phyloP scores from a whole-genome alignment of 116 monocot species.

The Papilionanthe hybrid region DNA sequence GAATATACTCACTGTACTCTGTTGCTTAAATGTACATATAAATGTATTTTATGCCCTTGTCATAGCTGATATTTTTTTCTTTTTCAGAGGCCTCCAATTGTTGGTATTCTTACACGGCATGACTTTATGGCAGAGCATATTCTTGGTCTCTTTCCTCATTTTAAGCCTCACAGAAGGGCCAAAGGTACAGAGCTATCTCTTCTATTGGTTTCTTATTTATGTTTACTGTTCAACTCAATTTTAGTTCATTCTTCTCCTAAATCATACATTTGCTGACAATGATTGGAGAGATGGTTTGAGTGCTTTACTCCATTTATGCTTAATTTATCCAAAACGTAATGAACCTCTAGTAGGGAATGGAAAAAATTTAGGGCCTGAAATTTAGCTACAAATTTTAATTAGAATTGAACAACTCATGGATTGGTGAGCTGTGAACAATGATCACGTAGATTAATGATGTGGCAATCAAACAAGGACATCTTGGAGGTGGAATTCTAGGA shows the following conservation, averaged over 20 bases:
- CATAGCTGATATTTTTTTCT: neutral
- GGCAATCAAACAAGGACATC: no score
- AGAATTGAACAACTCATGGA: no score
- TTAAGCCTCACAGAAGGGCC: slow-evolving; percentile 2
- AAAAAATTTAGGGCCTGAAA: no score
- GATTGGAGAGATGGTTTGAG: neutral
- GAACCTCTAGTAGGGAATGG: no score
- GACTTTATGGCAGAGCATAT: slow-evolving; percentile 42
- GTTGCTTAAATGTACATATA: neutral
- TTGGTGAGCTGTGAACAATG: no score
- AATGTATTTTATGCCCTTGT: neutral
- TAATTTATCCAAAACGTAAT: no score
- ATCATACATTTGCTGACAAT: neutral
- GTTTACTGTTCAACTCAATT: neutral
- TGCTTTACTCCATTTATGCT: no score
- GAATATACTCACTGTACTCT: neutral
- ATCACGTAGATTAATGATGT: no score
- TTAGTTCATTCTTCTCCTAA: neutral
- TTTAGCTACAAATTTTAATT: no score
- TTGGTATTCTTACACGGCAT: slow-evolving; percentile 39
- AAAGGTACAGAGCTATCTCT: neutral
- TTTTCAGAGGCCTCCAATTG: slow-evolving; percentile 32
- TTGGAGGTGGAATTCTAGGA: no score
- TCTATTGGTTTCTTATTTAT: neutral
- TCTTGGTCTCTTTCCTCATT: slow-evolving; percentile 27